Evolutionary conservation across 129 eudicot species (phyloP).

Genomic region (Smallanthus sonchifolius): DNA sequence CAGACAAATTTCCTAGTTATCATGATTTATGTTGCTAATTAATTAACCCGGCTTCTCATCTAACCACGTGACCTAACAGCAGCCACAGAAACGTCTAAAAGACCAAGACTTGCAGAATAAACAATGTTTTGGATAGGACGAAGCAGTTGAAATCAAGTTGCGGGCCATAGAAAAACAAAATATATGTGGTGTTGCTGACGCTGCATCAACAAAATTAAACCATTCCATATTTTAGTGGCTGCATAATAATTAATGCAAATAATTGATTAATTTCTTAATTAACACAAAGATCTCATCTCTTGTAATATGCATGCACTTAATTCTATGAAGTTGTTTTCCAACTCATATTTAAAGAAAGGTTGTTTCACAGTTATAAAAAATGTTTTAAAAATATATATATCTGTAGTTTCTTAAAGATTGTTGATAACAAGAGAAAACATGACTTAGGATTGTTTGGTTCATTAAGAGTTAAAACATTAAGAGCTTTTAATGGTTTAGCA

Average conservation of each 20-base stretch:
- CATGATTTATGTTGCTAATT: too few species aligned
- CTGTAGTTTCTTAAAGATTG: too few species aligned
- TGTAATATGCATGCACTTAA: neutral
- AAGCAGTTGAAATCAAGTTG: constrained; percentile 13
- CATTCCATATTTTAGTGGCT: neutral
- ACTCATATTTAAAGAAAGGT: too few species aligned
- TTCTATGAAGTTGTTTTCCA: too few species aligned
- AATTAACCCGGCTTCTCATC: neutral
- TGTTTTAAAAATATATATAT: too few species aligned
- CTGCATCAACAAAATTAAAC: neutral
- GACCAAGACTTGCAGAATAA: neutral
- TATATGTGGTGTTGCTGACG: constrained; percentile 7
- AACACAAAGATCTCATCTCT: neutral
- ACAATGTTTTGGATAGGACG: constrained; percentile 14
- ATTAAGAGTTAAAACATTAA: too few species aligned
- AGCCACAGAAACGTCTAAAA: constrained; percentile 9
- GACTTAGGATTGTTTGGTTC: too few species aligned
- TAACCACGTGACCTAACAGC: neutral
- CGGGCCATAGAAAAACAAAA: constrained; percentile 1
- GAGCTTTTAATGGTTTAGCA: too few species aligned
- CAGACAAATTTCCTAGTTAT: too few species aligned
- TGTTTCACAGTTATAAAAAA: too few species aligned
- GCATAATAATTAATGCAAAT: neutral
- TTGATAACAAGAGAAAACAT: too few species aligned
- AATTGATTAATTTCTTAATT: neutral